Evolutionary conservation across 768 basidiomycete species (phyloP), one percentile per base, ranked within the genome.

Genomic region (Mycena pura): DNA sequence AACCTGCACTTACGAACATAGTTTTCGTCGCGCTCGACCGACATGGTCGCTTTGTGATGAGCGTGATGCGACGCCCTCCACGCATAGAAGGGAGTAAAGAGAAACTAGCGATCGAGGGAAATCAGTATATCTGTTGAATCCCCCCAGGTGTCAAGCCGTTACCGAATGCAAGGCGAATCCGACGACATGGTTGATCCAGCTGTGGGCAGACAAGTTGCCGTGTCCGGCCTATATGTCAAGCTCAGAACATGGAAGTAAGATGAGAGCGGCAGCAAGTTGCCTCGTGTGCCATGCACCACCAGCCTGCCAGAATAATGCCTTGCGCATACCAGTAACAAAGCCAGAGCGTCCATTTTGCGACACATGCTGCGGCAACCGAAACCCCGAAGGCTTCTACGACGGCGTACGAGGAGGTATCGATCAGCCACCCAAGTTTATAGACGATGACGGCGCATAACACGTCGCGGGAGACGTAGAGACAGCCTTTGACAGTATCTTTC

Each of bases 11-110:
- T 32, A 54, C 60, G 88, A 24, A 89, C 79, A 57, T 84, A 89
- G 27, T 89, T 91, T 74, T 92, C 90, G 61, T 93, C 91, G 10
- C 88, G 80, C 52, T 89, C 89, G 64, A 91, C 82, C 58, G 79
- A 73, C 55, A 82, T 80, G 1, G 80, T 82, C 0, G 77, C 66
- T 77, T 81, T 81, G 72, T 83, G 84, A 73, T 88, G 86, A 14
- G 82, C 71, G 46, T 84, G 80, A 76, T 91, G 82, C 48, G 85
- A 90, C 68, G 86, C 74, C 64, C 84, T 80, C 90, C 90, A 88
- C 73, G 89, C 74, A 80, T 86, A 76, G 78, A 88, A 83, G 66
- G 84, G 82, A 69, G 85, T 85, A 39, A 82, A 68, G n/a, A 82
- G 74, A 53, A 78, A 80, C 60, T 61, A 13, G 31, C 2, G 25